phyloP scores from a whole-genome alignment of 164 flowering plant genomes.

The Liquidambar formosana region DNA sequence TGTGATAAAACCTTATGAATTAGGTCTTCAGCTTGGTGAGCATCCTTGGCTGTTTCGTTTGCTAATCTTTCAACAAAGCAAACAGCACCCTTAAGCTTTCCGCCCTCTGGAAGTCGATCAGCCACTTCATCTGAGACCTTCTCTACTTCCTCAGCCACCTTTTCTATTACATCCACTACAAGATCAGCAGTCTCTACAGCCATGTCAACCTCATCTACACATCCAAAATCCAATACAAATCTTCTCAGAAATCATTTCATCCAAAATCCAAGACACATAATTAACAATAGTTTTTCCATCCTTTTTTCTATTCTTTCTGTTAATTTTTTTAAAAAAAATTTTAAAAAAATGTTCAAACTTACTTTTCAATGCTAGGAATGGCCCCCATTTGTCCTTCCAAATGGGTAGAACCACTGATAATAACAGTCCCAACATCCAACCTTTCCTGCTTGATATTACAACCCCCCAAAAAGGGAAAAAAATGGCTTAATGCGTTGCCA shows the following conservation, averaged over 20 bases:
- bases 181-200: constrained; percentile 29
- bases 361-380: constrained; percentile 28
- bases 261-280: no score
- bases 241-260: no score
- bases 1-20: constrained; percentile 47
- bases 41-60: constrained; percentile 31
- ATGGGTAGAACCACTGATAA: constrained; percentile 35
- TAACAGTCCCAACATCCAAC: constrained; percentile 35
- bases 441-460: no score
- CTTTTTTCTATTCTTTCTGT: no score
- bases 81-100: constrained; percentile 28
- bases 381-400: constrained; percentile 34
- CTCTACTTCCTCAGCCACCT: constrained; percentile 46
- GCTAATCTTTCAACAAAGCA: constrained; percentile 35
- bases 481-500: no score
- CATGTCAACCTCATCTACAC: constrained; percentile 35
- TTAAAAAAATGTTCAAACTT: no score
- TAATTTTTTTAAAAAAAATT: no score
- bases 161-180: constrained; percentile 38
- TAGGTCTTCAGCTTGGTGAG: constrained; percentile 26
- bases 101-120: constrained; percentile 39
- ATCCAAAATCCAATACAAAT: neutral
- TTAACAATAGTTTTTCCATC: no score
- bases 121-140: constrained; percentile 39
- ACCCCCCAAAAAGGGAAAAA: no score